These are phyloP conservation scores for Fusarium praegraminearum DNA, from an alignment of 2,329 filamentous ascomycete genomes.

Conservation along the genomic window DNA sequence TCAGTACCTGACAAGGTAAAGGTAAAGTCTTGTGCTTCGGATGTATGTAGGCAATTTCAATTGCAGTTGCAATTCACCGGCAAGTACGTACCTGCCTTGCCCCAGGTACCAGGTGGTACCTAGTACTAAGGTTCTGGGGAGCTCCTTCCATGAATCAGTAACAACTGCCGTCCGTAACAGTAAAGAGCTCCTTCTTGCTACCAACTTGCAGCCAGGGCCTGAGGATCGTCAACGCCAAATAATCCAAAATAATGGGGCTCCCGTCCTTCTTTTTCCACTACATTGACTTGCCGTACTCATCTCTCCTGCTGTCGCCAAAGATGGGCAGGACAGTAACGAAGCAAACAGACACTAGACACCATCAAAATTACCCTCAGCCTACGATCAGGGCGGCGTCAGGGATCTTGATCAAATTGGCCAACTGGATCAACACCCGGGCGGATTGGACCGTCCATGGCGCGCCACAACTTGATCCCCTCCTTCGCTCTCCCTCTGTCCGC, in stretches of 20 bases:
- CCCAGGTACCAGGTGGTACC: background rate
- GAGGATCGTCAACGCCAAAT: conserved; percentile 23
- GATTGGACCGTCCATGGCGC: conserved; percentile 51
- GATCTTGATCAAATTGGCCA: conserved; percentile 54
- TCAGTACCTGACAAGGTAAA: background rate
- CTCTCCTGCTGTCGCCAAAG: background rate
- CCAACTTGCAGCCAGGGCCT: conserved; percentile 9
- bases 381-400: conserved; percentile 35
- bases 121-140: background rate
- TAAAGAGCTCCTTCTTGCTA: conserved; percentile 16
- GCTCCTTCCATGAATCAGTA: conserved; percentile 20
- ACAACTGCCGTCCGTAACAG: conserved; percentile 15
- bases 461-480: conserved; percentile 25
- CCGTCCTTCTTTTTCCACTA: conserved; percentile 20
- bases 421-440: conserved; percentile 59
- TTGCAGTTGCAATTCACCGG: background rate
- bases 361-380: conserved; percentile 26
- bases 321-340: background rate
- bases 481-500: conserved; percentile 16
- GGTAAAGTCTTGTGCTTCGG: background rate
- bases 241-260: conserved; percentile 16
- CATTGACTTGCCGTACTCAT: conserved; percentile 16
- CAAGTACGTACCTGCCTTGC: background rate
- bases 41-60: background rate
- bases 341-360: conserved; percentile 25